Conservation (phyloP, 495 filamentous ascomycete genomes). For the Aspergillus conjunctus region DNA sequence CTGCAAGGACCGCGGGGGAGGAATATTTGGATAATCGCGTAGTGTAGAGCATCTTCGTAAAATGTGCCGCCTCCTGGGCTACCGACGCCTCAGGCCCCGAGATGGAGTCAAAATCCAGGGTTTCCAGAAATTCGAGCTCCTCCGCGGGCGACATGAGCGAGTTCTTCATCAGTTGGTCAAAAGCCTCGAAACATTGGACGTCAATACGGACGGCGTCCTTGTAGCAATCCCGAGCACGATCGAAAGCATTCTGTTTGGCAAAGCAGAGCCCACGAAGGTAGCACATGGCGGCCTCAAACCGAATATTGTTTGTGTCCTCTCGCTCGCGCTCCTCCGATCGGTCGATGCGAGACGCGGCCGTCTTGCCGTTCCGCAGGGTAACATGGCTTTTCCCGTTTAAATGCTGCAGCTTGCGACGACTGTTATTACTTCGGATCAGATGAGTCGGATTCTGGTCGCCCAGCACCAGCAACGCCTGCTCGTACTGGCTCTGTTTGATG, state of each 20-base stretch:
- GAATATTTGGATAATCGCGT: constrained; percentile 96
- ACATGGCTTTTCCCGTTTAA: constrained; percentile 53
- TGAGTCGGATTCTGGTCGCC: constrained; percentile 92
- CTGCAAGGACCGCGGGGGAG: constrained; percentile 76
- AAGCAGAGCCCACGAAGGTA: constrained; percentile 91
- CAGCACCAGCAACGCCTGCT: constrained; percentile 83
- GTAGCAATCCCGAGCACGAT: constrained; percentile 96
- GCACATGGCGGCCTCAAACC: constrained; percentile 96
- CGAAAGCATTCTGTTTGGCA: constrained; percentile 96
- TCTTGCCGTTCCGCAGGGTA: constrained; percentile 50
- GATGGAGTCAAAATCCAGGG: constrained; percentile 86
- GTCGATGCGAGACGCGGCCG: constrained; percentile 51
- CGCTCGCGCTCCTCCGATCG: constrained; percentile 63
- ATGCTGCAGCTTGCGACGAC: constrained; percentile 61
- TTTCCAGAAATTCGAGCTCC: constrained; percentile 90
- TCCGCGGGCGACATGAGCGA: constrained; percentile 96
- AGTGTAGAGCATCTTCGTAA: constrained; percentile 95
- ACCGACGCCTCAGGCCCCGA: constrained; percentile 58
- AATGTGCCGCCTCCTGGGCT: constrained; percentile 83
- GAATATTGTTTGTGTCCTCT: constrained; percentile 71
- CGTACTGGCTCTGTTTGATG: constrained; percentile 85
- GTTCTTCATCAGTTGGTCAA: constrained; percentile 97
- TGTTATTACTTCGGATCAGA: constrained; percentile 69
- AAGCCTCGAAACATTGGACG: constrained; percentile 97
- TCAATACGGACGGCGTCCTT: constrained; percentile 96